A percentile compares a stretch with the other conserved stretches of the same genome.
phyloP scores from a whole-genome alignment of 306 rosid genomes.

The Vachellia collinsii region DNA sequence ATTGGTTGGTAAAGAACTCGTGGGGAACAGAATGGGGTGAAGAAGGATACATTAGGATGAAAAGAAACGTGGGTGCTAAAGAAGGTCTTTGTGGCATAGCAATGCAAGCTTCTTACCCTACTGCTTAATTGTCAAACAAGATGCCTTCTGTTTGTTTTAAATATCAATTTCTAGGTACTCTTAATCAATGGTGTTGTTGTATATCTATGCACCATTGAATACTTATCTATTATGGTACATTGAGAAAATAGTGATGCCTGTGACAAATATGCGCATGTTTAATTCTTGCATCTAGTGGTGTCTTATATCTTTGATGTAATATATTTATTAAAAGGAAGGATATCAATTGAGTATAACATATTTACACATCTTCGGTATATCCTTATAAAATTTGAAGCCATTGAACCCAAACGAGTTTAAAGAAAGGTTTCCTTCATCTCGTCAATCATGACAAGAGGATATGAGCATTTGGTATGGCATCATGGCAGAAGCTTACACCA shows the following conservation, averaged over 20 bases:
- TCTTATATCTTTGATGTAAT: too few species aligned
- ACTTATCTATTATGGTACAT: neutral
- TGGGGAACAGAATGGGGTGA: conserved; percentile 47
- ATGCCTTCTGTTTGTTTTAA: neutral
- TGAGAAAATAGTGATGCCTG: neutral
- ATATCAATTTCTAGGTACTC: neutral
- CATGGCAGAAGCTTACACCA: too few species aligned
- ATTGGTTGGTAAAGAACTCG: conserved; percentile 48
- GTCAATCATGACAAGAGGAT: too few species aligned
- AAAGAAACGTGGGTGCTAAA: conserved; percentile 34
- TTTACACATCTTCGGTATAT: too few species aligned
- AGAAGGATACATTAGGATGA: conserved; percentile 46
- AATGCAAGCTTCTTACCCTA: conserved; percentile 44
- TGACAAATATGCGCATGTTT: neutral
- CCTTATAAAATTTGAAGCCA: too few species aligned
- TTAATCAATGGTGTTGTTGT: neutral
- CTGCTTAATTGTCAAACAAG: conserved; percentile 19
- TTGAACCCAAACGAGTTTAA: too few species aligned
- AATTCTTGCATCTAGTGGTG: too few species aligned
- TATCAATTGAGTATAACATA: too few species aligned
- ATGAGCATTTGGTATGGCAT: too few species aligned
- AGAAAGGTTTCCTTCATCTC: too few species aligned
- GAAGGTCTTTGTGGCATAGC: conserved; percentile 48
- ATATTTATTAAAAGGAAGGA: too few species aligned
- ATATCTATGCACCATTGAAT: neutral